Evolutionary conservation across 352 stramenopile species (phyloP).

Genomic region (Phytophthora syringae): DNA sequence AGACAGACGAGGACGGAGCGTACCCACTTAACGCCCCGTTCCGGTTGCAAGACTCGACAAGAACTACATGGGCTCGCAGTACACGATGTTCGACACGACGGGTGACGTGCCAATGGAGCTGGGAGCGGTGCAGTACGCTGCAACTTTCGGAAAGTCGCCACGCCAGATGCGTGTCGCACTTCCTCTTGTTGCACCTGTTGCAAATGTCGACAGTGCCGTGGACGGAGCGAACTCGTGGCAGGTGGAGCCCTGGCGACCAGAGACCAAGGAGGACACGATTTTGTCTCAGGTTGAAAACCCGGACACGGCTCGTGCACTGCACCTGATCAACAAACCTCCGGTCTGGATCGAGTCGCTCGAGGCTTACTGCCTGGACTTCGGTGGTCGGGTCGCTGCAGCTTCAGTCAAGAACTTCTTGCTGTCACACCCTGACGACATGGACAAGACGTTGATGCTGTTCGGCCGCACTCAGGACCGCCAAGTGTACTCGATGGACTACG

Average conservation of each 20-base stretch:
- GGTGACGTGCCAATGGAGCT: slow-evolving; percentile 64
- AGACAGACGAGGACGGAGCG: slow-evolving; percentile 16
- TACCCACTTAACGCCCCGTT: slow-evolving; percentile 34
- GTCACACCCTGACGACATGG: slow-evolving; percentile 83
- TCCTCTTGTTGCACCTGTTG: slow-evolving; percentile 55
- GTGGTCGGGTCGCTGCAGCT: slow-evolving; percentile 69
- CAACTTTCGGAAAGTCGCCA: slow-evolving; percentile 86
- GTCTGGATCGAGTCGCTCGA: slow-evolving; percentile 90
- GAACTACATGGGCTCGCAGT: slow-evolving; percentile 91
- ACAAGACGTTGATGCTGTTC: slow-evolving; percentile 89
- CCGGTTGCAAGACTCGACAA: slow-evolving; percentile 84
- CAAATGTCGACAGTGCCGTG: slow-evolving; percentile 48
- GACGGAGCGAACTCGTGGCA: slow-evolving; percentile 58
- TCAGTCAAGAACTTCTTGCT: slow-evolving; percentile 92
- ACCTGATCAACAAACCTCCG: slow-evolving; percentile 88
- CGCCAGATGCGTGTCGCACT: slow-evolving; percentile 85
- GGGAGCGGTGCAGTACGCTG: slow-evolving; percentile 85
- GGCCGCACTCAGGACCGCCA: slow-evolving; percentile 86
- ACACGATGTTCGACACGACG: slow-evolving; percentile 82
- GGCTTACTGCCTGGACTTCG: slow-evolving; percentile 88
- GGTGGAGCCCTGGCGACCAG: slow-evolving; percentile 59
- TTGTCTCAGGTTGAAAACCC: slow-evolving; percentile 77
- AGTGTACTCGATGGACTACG: slow-evolving; percentile 91
- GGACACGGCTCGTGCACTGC: slow-evolving; percentile 60
- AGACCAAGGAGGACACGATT: slow-evolving; percentile 82